Conservation (phyloP, 371 early-diverging fungal species). For the Circinella umbellata region DNA sequence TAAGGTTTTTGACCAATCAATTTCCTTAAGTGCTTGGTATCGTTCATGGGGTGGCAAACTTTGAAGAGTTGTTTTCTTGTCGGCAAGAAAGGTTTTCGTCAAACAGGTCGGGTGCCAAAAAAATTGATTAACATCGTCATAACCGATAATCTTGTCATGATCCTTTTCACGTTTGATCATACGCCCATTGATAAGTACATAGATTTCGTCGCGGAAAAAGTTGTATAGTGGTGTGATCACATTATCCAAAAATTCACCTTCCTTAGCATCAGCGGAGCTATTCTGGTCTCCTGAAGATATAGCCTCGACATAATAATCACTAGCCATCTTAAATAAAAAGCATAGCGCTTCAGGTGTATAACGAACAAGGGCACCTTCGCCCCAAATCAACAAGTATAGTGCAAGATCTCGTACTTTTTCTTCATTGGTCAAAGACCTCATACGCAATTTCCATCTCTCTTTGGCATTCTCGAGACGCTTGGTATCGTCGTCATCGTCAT, state of each 20-base stretch:
- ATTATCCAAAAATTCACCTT: conserved; percentile 75
- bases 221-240: conserved; percentile 80
- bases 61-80: conserved; percentile 55
- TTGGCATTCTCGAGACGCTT: conserved; percentile 58
- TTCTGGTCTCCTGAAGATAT: conserved; percentile 44
- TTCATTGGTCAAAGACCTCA: conserved; percentile 77
- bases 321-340: conserved; percentile 83
- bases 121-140: conserved; percentile 90
- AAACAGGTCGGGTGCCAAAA: conserved; percentile 83
- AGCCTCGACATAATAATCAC: conserved; percentile 56
- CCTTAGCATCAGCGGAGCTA: conserved; percentile 46
- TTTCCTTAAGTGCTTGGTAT: conserved; percentile 65
- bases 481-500: conserved; percentile 40
- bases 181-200: conserved; percentile 72
- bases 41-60: conserved; percentile 69
- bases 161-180: conserved; percentile 82
- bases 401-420: conserved; percentile 76
- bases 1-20: conserved; percentile 77
- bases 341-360: conserved; percentile 83
- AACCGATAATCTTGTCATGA: conserved; percentile 81
- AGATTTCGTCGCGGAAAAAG: conserved; percentile 80
- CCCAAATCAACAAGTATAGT: conserved; percentile 86
- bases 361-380: conserved; percentile 83
- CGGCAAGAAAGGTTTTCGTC: conserved; percentile 55
- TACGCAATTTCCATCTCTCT: conserved; percentile 73